phyloP scores from a whole-genome alignment of 164 flowering plant genomes.

The Stephania japonica region DNA sequence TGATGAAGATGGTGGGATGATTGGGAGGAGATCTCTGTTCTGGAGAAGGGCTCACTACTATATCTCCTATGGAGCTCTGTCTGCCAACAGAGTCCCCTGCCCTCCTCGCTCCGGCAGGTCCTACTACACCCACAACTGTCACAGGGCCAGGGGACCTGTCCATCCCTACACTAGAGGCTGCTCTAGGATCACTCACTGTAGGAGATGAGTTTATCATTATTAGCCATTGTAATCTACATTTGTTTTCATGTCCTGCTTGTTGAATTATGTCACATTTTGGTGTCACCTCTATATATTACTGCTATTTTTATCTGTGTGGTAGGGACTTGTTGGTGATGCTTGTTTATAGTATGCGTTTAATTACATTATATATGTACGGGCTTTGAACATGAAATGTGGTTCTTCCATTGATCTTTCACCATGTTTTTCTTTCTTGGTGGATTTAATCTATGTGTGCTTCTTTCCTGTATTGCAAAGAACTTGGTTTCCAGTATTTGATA shows the following conservation, averaged over 20 bases:
- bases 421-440: neutral
- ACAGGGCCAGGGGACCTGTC: conserved; percentile 44
- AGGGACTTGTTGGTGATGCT: neutral
- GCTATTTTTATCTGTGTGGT: too few relatives aligned
- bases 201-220: too few relatives aligned
- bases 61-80: conserved; percentile 73
- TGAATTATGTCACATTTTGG: too few relatives aligned
- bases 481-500: neutral
- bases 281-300: too few relatives aligned
- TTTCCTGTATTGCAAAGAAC: neutral
- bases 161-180: conserved; percentile 73
- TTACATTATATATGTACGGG: neutral
- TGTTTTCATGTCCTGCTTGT: too few relatives aligned
- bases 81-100: conserved; percentile 73
- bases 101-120: conserved; percentile 83
- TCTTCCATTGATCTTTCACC: neutral
- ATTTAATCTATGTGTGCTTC: neutral
- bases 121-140: conserved; percentile 75
- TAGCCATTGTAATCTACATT: too few relatives aligned
- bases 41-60: conserved; percentile 45
- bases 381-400: neutral
- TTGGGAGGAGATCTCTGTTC: conserved; percentile 45
- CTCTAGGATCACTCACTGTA: conserved; percentile 61
- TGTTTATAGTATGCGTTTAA: neutral
- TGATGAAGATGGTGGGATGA: conserved; percentile 10